A percentile compares a stretch with the other conserved stretches of the same genome.
Conservation (phyloP, 2,329 filamentous ascomycete species). For the Proliferodiscus dingleyae region DNA sequence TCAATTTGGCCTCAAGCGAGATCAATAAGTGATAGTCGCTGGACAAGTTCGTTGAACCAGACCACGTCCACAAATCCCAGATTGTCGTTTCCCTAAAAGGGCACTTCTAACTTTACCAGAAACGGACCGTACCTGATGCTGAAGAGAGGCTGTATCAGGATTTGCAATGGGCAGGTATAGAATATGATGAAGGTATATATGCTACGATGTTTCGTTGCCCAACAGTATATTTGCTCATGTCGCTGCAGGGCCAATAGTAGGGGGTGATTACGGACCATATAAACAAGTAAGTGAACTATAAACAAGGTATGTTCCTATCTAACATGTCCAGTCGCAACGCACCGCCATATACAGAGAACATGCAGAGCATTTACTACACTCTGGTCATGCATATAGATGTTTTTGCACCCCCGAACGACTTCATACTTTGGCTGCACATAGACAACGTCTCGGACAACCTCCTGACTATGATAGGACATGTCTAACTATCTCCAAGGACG, state of each 20-base stretch:
- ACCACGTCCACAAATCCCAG: too few relatives aligned
- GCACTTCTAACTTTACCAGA: constrained; percentile 46
- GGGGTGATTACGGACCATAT: constrained; percentile 80
- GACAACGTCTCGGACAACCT: constrained; percentile 52
- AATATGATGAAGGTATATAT: constrained; percentile 95
- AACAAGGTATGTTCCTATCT: constrained; percentile 7
- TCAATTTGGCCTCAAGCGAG: too few relatives aligned
- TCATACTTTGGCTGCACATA: constrained; percentile 58
- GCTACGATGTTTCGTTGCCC: too few relatives aligned
- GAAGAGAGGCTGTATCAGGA: constrained; percentile 75
- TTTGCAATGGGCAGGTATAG: constrained; percentile 79
- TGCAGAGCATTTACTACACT: constrained; percentile 61
- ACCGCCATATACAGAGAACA: constrained; percentile 68
- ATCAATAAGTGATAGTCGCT: too few relatives aligned
- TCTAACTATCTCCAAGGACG: constrained; percentile 55
- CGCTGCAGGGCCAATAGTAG: constrained; percentile 72
- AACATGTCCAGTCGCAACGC: constrained; percentile 65
- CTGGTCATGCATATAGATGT: constrained; percentile 81
- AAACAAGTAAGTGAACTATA: constrained; percentile 55
- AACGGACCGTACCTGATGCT: constrained; percentile 74
- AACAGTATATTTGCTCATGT: too few relatives aligned
- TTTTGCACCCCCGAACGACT: constrained; percentile 78
- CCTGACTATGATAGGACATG: constrained; percentile 71
- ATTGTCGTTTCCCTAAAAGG: too few relatives aligned
- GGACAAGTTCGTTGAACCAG: too few relatives aligned